phyloP scores from a whole-genome alignment of 140 eudicot species.

The Anethum foeniculum region DNA sequence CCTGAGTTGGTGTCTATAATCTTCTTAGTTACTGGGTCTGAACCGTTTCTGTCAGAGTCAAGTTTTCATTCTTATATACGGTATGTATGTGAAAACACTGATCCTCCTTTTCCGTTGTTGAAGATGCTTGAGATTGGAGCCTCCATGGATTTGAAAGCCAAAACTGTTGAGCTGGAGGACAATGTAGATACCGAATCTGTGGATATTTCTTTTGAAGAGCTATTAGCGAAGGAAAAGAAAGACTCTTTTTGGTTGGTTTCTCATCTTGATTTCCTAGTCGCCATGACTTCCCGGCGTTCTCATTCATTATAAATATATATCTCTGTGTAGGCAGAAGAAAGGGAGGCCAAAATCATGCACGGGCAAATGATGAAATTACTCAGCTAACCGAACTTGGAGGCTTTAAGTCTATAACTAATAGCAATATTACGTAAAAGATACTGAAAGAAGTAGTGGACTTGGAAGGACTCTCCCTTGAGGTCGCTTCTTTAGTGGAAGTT shows the following conservation, averaged over 20 bases:
- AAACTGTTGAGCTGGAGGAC: slow-evolving; percentile 30
- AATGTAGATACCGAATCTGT: slow-evolving; percentile 24
- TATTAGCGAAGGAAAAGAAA: slow-evolving; percentile 71
- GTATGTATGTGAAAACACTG: not conserved
- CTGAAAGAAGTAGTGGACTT: slow-evolving; percentile 11
- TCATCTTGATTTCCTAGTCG: not conserved
- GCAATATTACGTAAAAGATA: slow-evolving; percentile 15
- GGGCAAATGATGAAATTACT: slow-evolving; percentile 25
- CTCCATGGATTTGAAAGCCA: slow-evolving; percentile 44
- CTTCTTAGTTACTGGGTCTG: not conserved
- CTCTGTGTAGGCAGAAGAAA: slow-evolving; percentile 52
- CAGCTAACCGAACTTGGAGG: slow-evolving; percentile 6
- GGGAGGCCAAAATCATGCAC: slow-evolving; percentile 38
- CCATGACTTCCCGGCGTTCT: not conserved
- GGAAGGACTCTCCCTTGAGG: slow-evolving; percentile 27
- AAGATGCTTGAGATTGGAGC: slow-evolving; percentile 71
- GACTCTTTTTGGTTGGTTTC: slow-evolving; percentile 59
- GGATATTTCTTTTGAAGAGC: slow-evolving; percentile 72
- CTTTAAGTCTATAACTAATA: slow-evolving; percentile 1
- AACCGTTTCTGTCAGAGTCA: not conserved
- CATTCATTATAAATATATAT: not conserved
- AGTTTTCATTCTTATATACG: not conserved
- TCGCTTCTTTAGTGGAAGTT: slow-evolving; percentile 11
- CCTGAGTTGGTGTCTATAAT: not conserved
- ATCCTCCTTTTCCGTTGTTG: not conserved